A percentile compares a stretch with the other conserved stretches of the same genome.
Conservation (phyloP, 208 protist genomes). For the Trypanosoma brucei region DNA sequence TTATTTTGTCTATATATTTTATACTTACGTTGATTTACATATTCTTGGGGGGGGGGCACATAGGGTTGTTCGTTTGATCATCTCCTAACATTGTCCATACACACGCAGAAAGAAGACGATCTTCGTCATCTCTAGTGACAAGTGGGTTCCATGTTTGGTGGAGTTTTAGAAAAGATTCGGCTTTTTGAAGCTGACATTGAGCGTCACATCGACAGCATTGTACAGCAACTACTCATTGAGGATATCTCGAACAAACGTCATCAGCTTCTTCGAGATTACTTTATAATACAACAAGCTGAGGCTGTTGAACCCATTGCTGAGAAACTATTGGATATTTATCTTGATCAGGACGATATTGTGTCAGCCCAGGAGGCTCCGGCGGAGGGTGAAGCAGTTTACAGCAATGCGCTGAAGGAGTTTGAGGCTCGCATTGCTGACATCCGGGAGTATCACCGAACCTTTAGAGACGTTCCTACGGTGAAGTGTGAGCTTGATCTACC, state of each 20-base stretch:
- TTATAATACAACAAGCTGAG: slow-evolving; percentile 53
- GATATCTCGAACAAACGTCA: slow-evolving; percentile 67
- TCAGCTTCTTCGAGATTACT: slow-evolving; percentile 73
- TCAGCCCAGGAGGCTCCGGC: slow-evolving; percentile 43
- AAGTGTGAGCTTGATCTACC: slow-evolving; percentile 41
- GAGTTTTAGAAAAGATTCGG: slow-evolving; percentile 77
- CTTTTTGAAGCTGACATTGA: slow-evolving; percentile 81
- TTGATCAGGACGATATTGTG: slow-evolving; percentile 85
- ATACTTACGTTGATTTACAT: background rate
- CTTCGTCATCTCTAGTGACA: no score
- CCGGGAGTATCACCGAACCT: slow-evolving; percentile 76
- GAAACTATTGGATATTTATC: slow-evolving; percentile 78
- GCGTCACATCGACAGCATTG: slow-evolving; percentile 67
- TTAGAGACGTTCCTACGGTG: slow-evolving; percentile 66
- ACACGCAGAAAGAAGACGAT: no score
- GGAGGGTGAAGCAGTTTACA: slow-evolving; percentile 43
- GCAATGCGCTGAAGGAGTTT: slow-evolving; percentile 58
- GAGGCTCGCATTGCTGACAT: slow-evolving; percentile 74
- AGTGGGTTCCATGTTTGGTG: slow-evolving; percentile 20
- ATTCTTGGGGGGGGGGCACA: no score
- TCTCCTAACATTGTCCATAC: no score
- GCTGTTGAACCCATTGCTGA: slow-evolving; percentile 46
- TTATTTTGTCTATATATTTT: background rate
- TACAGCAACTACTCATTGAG: slow-evolving; percentile 71
- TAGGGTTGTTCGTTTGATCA: no score